Base-by-base conservation (phyloP, 352 stramenopile species). In the Pythium sp. region DNA sequence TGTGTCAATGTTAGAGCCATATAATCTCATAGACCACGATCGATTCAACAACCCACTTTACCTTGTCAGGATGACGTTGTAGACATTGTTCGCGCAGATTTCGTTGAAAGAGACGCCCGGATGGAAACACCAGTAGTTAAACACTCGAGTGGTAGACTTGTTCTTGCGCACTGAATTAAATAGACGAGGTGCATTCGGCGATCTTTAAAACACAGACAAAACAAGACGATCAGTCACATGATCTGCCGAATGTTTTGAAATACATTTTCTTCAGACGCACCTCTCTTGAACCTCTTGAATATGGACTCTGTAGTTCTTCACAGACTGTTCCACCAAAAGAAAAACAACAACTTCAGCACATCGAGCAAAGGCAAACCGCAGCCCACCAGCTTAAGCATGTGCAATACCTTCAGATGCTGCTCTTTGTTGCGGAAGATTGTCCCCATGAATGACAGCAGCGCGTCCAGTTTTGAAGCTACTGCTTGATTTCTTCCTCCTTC, bases 41-140 rank as follows among this genome's bases (percentile, higher is more conserved):
- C 3, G 2, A 38, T 11, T 43, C 36, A 54, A 51, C 9, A 36
- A 4, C 9, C 36, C 15, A 1, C 43, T 11, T 14, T 54, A 93
- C 87, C 87, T 96, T 22, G 89, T 96, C 46, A 96, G 70, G 24
- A 95, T 90, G 47, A 96, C 77, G 57, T 94, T 96, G 75, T 95
- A 89, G 38, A 96, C 90, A 62, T 94, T 97, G 46, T 99, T 92
- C 41, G 83, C 81, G 41, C 84, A 87, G 22, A 99, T 91, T 73
- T 99, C 96, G 72, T 95, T 77, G 72, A 99, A 98, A 0, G 97
- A 96, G 1, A 99, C 84, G 9, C 94, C 92, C 11, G 98, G 97
- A 62, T 97, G 94, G 72, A 99, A 99, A 71, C 98, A 99, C 97
- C 98, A 99, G 77, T 99, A 99, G 70, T 97, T 97, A 59, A 99